These are phyloP conservation scores for Backusella sp. DNA, from an alignment of 192 early-diverging fungal genomes.

Conservation along the genomic window DNA sequence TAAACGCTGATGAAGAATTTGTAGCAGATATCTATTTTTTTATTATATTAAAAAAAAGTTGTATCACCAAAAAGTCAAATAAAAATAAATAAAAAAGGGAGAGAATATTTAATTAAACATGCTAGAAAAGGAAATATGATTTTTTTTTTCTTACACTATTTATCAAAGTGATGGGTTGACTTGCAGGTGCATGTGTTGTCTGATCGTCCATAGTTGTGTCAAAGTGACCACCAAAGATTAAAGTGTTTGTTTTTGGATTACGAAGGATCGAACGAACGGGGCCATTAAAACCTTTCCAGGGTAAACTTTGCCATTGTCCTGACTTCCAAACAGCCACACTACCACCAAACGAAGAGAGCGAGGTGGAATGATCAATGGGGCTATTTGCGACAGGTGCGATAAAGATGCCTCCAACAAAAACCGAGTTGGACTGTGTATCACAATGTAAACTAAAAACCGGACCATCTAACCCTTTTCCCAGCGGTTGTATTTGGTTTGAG, in stretches of 20 bases:
- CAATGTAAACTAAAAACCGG: conserved; percentile 31
- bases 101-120: background rate
- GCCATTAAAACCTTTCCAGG: conserved; percentile 69
- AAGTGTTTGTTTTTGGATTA: conserved; percentile 38
- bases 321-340: conserved; percentile 28
- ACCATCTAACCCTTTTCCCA: conserved; percentile 34
- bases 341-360: conserved; percentile 21
- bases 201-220: conserved; percentile 61
- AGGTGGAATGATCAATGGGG: conserved; percentile 5
- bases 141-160: conserved; percentile 17
- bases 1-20: background rate
- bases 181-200: conserved; percentile 35
- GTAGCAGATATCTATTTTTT: background rate
- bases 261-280: conserved; percentile 56
- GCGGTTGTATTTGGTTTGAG: conserved; percentile 1
- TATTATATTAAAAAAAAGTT: background rate
- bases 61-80: conserved; percentile 7
- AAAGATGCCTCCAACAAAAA: conserved; percentile 35
- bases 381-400: conserved; percentile 17
- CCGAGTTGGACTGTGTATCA: conserved; percentile 11
- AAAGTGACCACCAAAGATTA: conserved; percentile 71
- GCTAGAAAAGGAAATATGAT: conserved; percentile 11
- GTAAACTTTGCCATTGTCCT: conserved; percentile 52
- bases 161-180: conserved; percentile 51
- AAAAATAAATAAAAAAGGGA: conserved; percentile 5